Evolutionary conservation across 2,329 filamentous ascomycete genomes (phyloP).

Genomic region (Aspergillus tamarii): DNA sequence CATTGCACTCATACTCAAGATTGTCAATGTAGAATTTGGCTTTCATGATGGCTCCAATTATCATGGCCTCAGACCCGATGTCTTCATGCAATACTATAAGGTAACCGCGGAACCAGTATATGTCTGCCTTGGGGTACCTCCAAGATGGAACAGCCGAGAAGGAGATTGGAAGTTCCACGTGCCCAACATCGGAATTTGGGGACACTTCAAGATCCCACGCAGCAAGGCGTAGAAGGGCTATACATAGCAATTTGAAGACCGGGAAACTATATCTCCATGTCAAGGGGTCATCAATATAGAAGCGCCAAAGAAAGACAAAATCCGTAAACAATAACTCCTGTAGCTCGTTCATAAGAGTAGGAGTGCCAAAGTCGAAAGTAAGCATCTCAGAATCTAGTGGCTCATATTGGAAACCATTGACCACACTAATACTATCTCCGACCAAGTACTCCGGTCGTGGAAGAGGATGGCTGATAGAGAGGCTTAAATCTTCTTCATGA

Average conservation of each 20-base stretch:
- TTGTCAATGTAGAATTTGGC: constrained; percentile 15
- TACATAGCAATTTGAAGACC: constrained; percentile 22
- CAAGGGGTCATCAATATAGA: constrained; percentile 28
- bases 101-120: constrained; percentile 25
- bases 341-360: constrained; percentile 31
- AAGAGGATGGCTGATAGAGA: background rate
- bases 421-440: background rate
- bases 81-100: constrained; percentile 23
- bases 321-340: constrained; percentile 29
- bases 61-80: constrained; percentile 12
- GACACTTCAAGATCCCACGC: constrained; percentile 29
- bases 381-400: constrained; percentile 11
- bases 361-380: constrained; percentile 21
- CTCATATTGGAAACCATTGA: background rate
- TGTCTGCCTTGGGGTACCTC: constrained; percentile 12
- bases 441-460: background rate
- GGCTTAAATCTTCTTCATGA: background rate
- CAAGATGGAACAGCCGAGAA: constrained; percentile 13
- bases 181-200: constrained; percentile 10
- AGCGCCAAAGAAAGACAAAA: constrained; percentile 29
- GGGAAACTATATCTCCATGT: constrained; percentile 24
- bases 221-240: constrained; percentile 26
- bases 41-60: constrained; percentile 14
- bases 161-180: constrained; percentile 17
- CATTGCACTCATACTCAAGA: background rate